Conservation (phyloP, 257 asterid species). For the Primulina eburnea region DNA sequence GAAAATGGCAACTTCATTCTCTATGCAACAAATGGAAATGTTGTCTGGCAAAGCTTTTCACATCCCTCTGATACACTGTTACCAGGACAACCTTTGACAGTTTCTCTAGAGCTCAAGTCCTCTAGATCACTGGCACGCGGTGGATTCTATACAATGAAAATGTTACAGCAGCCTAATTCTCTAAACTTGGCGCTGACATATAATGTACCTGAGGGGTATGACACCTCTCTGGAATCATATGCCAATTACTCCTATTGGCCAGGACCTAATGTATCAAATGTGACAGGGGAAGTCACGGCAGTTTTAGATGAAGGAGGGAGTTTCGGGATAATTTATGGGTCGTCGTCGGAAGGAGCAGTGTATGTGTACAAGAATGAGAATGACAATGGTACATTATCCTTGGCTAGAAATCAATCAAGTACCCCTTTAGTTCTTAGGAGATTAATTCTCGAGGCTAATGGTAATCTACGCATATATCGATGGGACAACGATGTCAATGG, state of each 20-base stretch:
- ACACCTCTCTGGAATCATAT: conserved; percentile 31
- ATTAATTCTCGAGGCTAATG: conserved; percentile 61
- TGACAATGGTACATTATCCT: conserved; percentile 47
- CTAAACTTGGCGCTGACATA: conserved; percentile 67
- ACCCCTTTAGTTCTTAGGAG: conserved; percentile 46
- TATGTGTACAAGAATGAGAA: conserved; percentile 71
- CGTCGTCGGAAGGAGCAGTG: conserved; percentile 69
- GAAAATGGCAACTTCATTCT: conserved; percentile 81
- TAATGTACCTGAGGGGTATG: conserved; percentile 47
- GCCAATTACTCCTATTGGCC: conserved; percentile 74
- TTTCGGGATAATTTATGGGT: conserved; percentile 73
- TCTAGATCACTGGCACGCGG: conserved; percentile 43
- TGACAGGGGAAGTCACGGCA: conserved; percentile 73
- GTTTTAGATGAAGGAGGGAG: conserved; percentile 64
- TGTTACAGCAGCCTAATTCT: conserved; percentile 77
- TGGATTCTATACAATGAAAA: conserved; percentile 73
- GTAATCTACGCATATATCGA: conserved; percentile 68
- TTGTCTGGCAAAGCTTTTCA: conserved; percentile 74
- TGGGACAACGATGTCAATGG: conserved; percentile 86
- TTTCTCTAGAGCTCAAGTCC: conserved; percentile 55
- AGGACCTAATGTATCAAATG: conserved; percentile 80
- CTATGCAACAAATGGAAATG: conserved; percentile 30
- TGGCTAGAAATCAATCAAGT: conserved; percentile 45
- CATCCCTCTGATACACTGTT: conserved; percentile 84
- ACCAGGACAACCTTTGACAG: conserved; percentile 77